Base-by-base conservation (phyloP, 169 alveolate species). In the Eimeria tenella region DNA sequence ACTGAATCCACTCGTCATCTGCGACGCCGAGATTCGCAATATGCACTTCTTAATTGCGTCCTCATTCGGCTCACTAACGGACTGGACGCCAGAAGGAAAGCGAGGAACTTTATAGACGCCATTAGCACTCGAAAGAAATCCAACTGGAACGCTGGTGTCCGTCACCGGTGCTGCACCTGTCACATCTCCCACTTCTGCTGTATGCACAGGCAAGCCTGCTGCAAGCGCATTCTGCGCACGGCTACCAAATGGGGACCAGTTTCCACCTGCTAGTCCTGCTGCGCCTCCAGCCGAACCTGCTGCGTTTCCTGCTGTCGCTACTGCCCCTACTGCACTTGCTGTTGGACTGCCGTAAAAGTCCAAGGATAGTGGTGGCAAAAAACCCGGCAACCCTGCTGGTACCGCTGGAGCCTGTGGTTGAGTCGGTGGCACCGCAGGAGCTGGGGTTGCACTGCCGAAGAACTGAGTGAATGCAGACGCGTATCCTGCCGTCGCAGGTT, bases 61-160 rank as follows among this genome's bases (percentile, higher is more conserved):
- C 50, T 82, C 90, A 56, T 58, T 82, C n/a, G 77, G 73, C 42
- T 82, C 90, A 50, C 58, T 60, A 13, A 82, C 31, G 13, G 73
- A 25, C 15, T 82, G 60, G 9, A 82, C 71, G 60, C 71, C 58
- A 8, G 90, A 82, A 42, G 90, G 90, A 58, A 82, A 82, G 31
- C 90, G 90, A 31, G 90, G 90, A 21, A 56, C 74, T n/a, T 19
- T 21, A 58, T 82, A 82, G 19, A 60, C 74, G 77, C 90, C 90
- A 31, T 1, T 82, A 13, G 50, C 53, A 42, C 90, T 82, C 31
- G 90, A 23, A 56, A 11, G 49, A 31, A 82, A 82, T 13, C 90
- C 90, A 21, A 82, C 90, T 25, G 90, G 90, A 25, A 31, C 60
- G 77, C 90, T 56, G 10, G 90, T 82, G n/a, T 82, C 90, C 50